A percentile compares a stretch with the other conserved stretches of the same genome.
Conservation (phyloP, 2,329 filamentous ascomycete genomes). For the Fusarium tupiense region DNA sequence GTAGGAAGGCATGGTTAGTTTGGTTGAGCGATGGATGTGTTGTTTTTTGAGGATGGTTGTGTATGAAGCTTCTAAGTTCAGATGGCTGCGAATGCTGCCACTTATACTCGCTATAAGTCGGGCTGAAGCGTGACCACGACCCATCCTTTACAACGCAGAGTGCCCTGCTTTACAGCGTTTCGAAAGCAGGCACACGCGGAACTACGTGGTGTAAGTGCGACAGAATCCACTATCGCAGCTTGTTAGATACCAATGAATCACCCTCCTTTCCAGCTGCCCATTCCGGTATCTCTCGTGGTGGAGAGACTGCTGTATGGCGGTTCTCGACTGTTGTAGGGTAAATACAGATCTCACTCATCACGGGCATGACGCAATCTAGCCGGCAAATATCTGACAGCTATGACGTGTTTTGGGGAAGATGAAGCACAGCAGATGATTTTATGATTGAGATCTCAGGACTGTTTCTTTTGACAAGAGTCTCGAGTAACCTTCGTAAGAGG, state of each 20-base stretch:
- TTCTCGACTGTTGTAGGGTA: conserved; percentile 35
- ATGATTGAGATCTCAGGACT: neutral
- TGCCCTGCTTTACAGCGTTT: conserved; percentile 16
- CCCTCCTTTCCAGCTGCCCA: conserved; percentile 22
- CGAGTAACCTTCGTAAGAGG: neutral
- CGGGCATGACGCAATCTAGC: conserved; percentile 34
- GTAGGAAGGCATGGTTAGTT: conserved; percentile 63
- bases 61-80: conserved; percentile 23
- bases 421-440: neutral
- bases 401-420: conserved; percentile 13
- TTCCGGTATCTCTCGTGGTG: conserved; percentile 9
- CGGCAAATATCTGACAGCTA: conserved; percentile 4
- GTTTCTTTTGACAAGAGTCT: neutral
- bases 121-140: conserved; percentile 39
- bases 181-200: conserved; percentile 3
- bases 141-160: conserved; percentile 27
- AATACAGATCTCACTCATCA: neutral
- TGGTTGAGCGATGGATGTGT: conserved; percentile 20
- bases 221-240: conserved; percentile 17
- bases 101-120: conserved; percentile 36
- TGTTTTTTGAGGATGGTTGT: conserved; percentile 22
- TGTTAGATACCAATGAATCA: conserved; percentile 27
- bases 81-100: conserved; percentile 31
- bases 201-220: conserved; percentile 27
- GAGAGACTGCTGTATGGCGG: conserved; percentile 1